Conservation (phyloP, 768 basidiomycete genomes). For the Omphalotus guepiniiformis region DNA sequence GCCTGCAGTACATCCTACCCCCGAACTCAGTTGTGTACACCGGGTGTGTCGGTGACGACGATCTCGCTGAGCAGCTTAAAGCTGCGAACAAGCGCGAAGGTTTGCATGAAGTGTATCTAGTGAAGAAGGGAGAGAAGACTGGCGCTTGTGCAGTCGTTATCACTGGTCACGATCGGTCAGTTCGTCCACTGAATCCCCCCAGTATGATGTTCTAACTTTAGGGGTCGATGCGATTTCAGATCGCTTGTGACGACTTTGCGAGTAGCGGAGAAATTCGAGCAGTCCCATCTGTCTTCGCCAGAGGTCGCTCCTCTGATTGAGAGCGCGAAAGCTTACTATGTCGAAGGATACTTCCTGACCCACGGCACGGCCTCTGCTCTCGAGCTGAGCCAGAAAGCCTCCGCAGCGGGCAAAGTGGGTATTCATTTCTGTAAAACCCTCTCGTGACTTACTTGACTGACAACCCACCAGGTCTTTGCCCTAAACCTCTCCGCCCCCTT, state of each 20-base stretch:
- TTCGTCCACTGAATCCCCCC: too few relatives aligned
- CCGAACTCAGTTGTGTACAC: constrained; percentile 64
- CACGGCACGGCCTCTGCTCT: constrained; percentile 76
- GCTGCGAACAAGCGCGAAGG: constrained; percentile 69
- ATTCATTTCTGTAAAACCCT: neutral
- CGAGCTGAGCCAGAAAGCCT: constrained; percentile 73
- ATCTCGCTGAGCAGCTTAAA: constrained; percentile 59
- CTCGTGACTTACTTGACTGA: too few relatives aligned
- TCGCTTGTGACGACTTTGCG: constrained; percentile 91
- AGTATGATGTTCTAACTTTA: neutral
- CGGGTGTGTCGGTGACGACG: constrained; percentile 70
- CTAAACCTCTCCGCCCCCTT: constrained; percentile 97
- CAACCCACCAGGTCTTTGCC: constrained; percentile 61
- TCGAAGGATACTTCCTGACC: constrained; percentile 97
- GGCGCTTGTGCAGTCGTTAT: constrained; percentile 77
- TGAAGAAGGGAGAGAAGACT: constrained; percentile 58
- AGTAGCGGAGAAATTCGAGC: constrained; percentile 86
- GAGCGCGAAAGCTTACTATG: constrained; percentile 83
- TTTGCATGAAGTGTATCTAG: constrained; percentile 61
- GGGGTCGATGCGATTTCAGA: constrained; percentile 43
- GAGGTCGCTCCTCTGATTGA: constrained; percentile 73
- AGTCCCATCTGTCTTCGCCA: constrained; percentile 72
- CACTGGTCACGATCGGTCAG: too few relatives aligned
- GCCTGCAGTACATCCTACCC: constrained; percentile 64
- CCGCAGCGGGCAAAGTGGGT: constrained; percentile 68